These are phyloP conservation scores for Yarrowia yakushimensis DNA, from an alignment of 805 yeast species.

Conservation along the genomic window DNA sequence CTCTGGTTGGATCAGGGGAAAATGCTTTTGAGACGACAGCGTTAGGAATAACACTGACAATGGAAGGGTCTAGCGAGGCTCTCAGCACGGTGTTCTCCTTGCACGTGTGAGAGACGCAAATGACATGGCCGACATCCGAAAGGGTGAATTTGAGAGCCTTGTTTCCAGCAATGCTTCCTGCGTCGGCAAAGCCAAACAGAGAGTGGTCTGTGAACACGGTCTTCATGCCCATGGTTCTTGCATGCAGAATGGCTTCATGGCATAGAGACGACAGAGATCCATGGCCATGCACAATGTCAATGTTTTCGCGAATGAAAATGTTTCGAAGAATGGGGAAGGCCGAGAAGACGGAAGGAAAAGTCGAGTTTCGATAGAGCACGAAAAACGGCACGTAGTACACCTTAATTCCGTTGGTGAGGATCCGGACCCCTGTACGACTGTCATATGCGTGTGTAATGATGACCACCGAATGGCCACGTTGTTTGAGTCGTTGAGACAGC, in stretches of 20 bases:
- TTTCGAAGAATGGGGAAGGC: constrained; percentile 82
- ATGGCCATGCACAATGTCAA: constrained; percentile 92
- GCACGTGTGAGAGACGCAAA: constrained; percentile 96
- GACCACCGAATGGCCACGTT: constrained; percentile 78
- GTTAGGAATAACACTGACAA: constrained; percentile 89
- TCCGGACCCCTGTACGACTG: constrained; percentile 75
- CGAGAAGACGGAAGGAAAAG: constrained; percentile 85
- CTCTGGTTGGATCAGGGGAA: constrained; percentile 39
- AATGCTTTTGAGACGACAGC: constrained; percentile 91
- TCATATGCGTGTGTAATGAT: constrained; percentile 88
- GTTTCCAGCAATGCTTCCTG: constrained; percentile 79
- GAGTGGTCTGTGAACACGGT: constrained; percentile 97
- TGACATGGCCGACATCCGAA: constrained; percentile 84
- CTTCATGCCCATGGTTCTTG: constrained; percentile 82
- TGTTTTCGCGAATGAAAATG: constrained; percentile 77
- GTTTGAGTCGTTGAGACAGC: constrained; percentile 70
- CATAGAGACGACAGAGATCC: constrained; percentile 84
- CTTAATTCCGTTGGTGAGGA: constrained; percentile 83
- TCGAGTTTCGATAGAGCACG: constrained; percentile 75
- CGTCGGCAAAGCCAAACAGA: constrained; percentile 85
- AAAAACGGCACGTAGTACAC: constrained; percentile 86
- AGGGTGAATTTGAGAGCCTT: constrained; percentile 78
- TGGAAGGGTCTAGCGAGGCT: constrained; percentile 72
- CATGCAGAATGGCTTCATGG: constrained; percentile 90
- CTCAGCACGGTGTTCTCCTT: constrained; percentile 92